Conservation (phyloP, 164 flowering plant species). For the Annona cherimola region DNA sequence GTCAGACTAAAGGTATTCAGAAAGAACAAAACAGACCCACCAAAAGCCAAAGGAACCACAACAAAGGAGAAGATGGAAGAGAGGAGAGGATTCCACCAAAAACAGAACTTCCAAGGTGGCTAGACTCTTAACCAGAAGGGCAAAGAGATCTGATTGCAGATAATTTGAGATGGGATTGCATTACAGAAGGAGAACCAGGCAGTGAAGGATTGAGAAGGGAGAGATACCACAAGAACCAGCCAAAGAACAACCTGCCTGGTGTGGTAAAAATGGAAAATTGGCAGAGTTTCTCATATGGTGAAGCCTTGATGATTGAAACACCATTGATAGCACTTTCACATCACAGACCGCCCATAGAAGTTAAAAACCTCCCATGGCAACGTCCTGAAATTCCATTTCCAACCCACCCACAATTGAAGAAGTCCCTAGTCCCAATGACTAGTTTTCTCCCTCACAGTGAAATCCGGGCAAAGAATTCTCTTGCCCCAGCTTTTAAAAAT, state of each 20-base stretch:
- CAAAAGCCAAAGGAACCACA: slow-evolving; percentile 28
- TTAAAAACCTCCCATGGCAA: not conserved
- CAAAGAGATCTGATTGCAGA: not conserved
- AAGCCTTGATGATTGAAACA: not conserved
- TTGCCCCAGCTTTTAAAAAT: too few species aligned
- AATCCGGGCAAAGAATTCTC: not conserved
- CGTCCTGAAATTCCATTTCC: not conserved
- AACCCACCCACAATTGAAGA: not conserved
- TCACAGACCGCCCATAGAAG: not conserved
- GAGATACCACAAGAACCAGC: slow-evolving; percentile 1
- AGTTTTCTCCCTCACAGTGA: slow-evolving; percentile 1
- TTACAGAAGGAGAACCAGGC: not conserved
- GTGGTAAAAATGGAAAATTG: not conserved
- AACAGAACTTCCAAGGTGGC: not conserved
- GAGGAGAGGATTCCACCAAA: slow-evolving; percentile 32
- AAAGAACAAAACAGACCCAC: slow-evolving; percentile 24
- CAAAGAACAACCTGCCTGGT: not conserved
- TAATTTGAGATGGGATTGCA: not conserved
- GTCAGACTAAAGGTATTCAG: slow-evolving; percentile 25
- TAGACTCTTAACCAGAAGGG: not conserved
- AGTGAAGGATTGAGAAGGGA: not conserved
- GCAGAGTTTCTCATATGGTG: too few species aligned
- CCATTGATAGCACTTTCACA: not conserved
- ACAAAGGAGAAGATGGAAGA: slow-evolving; percentile 10
- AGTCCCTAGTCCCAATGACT: not conserved